phyloP scores from a whole-genome alignment of 2,329 filamentous ascomycete species.

The Fonsecaea pugnacius region DNA sequence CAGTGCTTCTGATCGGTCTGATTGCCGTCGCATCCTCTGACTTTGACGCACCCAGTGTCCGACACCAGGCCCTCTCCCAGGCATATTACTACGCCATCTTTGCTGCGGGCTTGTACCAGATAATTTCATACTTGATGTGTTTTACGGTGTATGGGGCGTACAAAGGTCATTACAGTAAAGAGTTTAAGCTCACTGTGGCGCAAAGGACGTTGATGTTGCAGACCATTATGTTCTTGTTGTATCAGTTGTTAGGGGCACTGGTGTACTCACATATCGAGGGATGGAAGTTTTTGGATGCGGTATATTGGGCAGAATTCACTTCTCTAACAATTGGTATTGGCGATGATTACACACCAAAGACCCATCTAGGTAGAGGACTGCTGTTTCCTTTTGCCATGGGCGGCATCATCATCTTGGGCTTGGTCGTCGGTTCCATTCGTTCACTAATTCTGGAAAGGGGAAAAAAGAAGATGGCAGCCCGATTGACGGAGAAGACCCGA shows the following conservation, averaged over 20 bases:
- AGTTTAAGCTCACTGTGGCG: slow-evolving; percentile 60
- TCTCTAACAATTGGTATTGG: slow-evolving; percentile 61
- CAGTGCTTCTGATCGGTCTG: slow-evolving; percentile 58
- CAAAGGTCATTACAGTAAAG: slow-evolving; percentile 58
- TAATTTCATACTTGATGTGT: slow-evolving; percentile 60
- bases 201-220: slow-evolving; percentile 59
- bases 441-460: slow-evolving; percentile 47
- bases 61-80: slow-evolving; percentile 56
- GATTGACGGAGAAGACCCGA: slow-evolving; percentile 44
- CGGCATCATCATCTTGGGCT: slow-evolving; percentile 59
- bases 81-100: slow-evolving; percentile 66
- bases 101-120: slow-evolving; percentile 61
- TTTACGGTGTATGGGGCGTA: slow-evolving; percentile 61
- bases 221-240: slow-evolving; percentile 48
- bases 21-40: slow-evolving; percentile 49
- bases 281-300: slow-evolving; percentile 59
- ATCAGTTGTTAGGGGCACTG: slow-evolving; percentile 46
- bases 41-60: slow-evolving; percentile 46
- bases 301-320: slow-evolving; percentile 63
- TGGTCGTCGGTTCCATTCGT: slow-evolving; percentile 59
- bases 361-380: slow-evolving; percentile 55
- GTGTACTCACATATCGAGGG: slow-evolving; percentile 52
- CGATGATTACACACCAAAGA: slow-evolving; percentile 56
- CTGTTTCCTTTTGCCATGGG: slow-evolving; percentile 61
- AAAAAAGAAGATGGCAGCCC: slow-evolving; percentile 44